Evolutionary conservation across 805 yeast species (phyloP).

Genomic region (Wickerhamomyces kurtzmanii): DNA sequence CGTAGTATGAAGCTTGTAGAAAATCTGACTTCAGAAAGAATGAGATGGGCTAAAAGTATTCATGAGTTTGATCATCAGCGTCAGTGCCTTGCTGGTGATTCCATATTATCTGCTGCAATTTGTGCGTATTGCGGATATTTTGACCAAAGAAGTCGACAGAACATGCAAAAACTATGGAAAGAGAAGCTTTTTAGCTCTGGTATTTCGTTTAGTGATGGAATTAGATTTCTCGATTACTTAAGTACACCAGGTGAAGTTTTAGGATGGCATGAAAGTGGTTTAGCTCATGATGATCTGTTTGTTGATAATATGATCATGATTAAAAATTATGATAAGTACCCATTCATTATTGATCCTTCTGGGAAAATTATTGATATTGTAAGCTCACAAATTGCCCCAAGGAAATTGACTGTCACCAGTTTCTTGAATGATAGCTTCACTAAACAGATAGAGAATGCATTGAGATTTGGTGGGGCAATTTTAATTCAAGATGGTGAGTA

Average conservation of each 20-base stretch:
- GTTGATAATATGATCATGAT: conserved; percentile 57
- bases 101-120: conserved; percentile 54
- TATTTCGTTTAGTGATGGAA: conserved; percentile 28
- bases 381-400: conserved; percentile 16
- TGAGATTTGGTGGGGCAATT: conserved; percentile 74
- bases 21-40: conserved; percentile 54
- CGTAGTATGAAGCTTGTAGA: conserved; percentile 57
- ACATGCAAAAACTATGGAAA: conserved; percentile 26
- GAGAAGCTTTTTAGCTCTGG: conserved; percentile 21
- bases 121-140: conserved; percentile 49
- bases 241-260: conserved; percentile 28
- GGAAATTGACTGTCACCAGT: conserved; percentile 46
- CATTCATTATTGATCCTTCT: conserved; percentile 70
- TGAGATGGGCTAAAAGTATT: conserved; percentile 65
- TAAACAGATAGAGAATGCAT: conserved; percentile 66
- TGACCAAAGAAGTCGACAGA: conserved; percentile 37
- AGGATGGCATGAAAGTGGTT: conserved; percentile 42
- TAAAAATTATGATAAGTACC: conserved; percentile 25
- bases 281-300: conserved; percentile 49
- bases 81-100: conserved; percentile 48
- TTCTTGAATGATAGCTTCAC: conserved; percentile 60
- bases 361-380: conserved; percentile 34
- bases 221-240: conserved; percentile 25
- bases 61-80: conserved; percentile 35
- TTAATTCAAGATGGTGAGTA: conserved; percentile 73